A percentile compares a stretch with the other conserved stretches of the same genome.
Conservation (phyloP, 2,329 filamentous ascomycete genomes). For the Fusarium euwallaceae region DNA sequence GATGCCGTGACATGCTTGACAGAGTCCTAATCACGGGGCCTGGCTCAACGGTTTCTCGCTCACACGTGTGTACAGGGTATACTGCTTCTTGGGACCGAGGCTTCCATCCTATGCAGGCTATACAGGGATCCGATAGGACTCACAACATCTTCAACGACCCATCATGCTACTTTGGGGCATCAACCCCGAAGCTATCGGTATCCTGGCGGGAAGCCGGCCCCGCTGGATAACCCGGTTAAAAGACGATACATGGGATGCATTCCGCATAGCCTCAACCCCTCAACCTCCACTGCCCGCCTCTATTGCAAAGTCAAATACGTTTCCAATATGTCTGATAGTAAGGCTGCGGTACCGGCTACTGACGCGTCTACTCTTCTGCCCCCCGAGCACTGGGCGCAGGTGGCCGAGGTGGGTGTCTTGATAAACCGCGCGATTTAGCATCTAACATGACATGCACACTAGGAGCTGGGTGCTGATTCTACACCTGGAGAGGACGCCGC, state of each 20-base stretch:
- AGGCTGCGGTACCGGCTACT: background rate
- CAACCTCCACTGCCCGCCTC: background rate
- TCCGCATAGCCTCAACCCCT: background rate
- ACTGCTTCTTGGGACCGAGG: background rate
- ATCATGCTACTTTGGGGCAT: background rate
- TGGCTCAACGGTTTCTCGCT: background rate
- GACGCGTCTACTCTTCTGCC: conserved; percentile 21
- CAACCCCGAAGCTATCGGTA: background rate
- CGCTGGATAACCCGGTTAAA: background rate
- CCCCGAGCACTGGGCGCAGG: conserved; percentile 29
- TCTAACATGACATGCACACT: background rate
- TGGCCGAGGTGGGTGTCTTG: conserved; percentile 22
- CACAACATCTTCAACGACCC: background rate
- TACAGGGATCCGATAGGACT: background rate
- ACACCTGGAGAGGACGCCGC: conserved; percentile 7
- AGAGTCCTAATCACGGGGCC: background rate
- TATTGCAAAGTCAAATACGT: background rate
- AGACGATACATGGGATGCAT: background rate
- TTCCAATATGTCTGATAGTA: background rate
- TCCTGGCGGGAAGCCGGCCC: background rate
- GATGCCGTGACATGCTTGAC: background rate
- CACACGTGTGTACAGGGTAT: background rate
- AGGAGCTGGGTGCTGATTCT: conserved; percentile 29
- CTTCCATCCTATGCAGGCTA: background rate
- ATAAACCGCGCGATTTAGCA: background rate